Base-by-base conservation (phyloP, 352 stramenopile genomes). In the Phytophthora cajani region DNA sequence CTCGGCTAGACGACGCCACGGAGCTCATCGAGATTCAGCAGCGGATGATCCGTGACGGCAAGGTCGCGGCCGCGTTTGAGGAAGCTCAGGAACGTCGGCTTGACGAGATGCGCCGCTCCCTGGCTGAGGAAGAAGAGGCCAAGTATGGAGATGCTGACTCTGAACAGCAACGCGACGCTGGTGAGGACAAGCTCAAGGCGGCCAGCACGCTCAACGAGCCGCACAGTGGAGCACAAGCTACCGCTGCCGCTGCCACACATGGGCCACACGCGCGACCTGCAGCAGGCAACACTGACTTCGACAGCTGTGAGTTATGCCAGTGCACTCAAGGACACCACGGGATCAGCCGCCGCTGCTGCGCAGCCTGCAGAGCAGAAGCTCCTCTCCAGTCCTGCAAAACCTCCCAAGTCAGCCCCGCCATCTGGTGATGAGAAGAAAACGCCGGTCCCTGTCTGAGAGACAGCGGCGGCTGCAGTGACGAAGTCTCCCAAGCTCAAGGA, bases 401-500 rank as follows among this genome's bases (percentile, higher is more conserved):
- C 42, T 17, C 42, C 42, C 36, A 30, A 47, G 8, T 1, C 12
- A 32, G n/a, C 16, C 14, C 30, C 9, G 30, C 30, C 30, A 33
- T 33, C 30, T 33, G 30, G 30, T 33, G 30, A 33, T 33, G 30
- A 33, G 7, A 7, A 33, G 30, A 42, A 14, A 42, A 16, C 42
- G 7, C 42, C 16, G 16, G 16, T 5, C 42, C 42, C 42, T 16
- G 36, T 16, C 2, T 12, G 17, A 33, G 6, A 33, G 30, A 33
- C 30, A 11, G 38, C 38, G 38, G 11, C 3, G 42, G 42, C 16
- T 5, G 42, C 7, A 49, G 42, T 23, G n/a, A 8, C 8, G 6
- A 40, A 42, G 14, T 10, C 30, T 1, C 44, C 62, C 2, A 69
- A 69, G 30, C 21, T 63, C 0, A 69, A 63, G 44, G 53, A 69